Conservation (phyloP, 2,329 filamentous ascomycete genomes). For the Fusarium bulbicola region DNA sequence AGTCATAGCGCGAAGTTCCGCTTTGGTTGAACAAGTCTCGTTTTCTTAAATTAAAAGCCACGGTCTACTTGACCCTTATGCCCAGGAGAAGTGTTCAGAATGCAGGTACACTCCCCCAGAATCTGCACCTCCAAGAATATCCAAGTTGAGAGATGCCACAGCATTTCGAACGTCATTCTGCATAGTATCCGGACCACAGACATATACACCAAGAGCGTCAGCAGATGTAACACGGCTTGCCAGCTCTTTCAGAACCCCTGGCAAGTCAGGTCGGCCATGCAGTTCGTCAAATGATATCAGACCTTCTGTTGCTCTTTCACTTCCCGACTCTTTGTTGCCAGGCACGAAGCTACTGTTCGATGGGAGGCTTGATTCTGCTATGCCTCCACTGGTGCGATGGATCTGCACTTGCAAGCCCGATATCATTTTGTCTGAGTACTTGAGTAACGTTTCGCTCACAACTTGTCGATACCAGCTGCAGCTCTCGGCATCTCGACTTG, state of each 20-base stretch:
- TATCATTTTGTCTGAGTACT: not conserved
- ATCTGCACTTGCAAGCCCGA: not conserved
- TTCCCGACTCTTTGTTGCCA: not conserved
- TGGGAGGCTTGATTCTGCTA: not conserved
- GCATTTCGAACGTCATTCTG: not conserved
- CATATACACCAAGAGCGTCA: not conserved
- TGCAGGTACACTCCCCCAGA: not conserved
- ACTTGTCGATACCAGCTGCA: not conserved
- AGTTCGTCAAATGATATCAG: not conserved
- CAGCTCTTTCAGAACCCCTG: accelerated
- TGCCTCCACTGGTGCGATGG: not conserved
- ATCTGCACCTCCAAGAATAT: not conserved
- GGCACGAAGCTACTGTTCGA: not conserved
- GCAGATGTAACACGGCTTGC: not conserved
- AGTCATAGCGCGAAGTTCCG: not conserved
- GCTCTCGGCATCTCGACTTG: not conserved
- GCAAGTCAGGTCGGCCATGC: not conserved
- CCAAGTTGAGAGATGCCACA: not conserved
- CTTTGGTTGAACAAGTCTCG: not conserved
- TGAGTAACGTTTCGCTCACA: not conserved
- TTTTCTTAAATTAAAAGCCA: not conserved
- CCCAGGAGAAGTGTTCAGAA: not conserved
- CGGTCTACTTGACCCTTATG: not conserved
- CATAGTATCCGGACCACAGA: not conserved
- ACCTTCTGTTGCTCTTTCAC: not conserved